These are phyloP conservation scores for Termitomyces sp. DNA, from an alignment of 768 basidiomycete genomes.

Conservation along the genomic window DNA sequence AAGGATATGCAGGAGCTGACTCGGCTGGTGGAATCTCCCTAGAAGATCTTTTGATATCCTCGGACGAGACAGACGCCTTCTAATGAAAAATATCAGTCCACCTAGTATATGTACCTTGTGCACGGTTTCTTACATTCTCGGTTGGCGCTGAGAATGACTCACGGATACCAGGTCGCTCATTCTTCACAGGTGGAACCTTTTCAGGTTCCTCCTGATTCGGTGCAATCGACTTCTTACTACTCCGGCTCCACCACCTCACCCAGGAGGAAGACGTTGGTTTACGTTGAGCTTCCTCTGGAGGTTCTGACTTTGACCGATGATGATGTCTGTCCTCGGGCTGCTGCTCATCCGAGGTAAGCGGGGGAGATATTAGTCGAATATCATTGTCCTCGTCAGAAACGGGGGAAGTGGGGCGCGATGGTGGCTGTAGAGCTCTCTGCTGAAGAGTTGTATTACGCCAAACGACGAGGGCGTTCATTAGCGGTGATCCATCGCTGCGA, in stretches of 20 bases:
- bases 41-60: not conserved
- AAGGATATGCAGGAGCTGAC: slow-evolving; percentile 43
- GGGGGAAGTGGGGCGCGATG: slow-evolving; percentile 33
- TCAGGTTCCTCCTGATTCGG: slow-evolving; percentile 5
- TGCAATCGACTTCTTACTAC: slow-evolving; percentile 37
- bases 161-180: slow-evolving; percentile 15
- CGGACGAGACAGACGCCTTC: not conserved
- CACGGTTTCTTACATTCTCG: slow-evolving; percentile 10
- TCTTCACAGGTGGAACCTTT: not conserved
- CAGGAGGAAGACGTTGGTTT: slow-evolving; percentile 65
- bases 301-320: slow-evolving; percentile 38
- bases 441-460: slow-evolving; percentile 56
- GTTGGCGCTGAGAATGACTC: slow-evolving; percentile 25
- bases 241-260: slow-evolving; percentile 83
- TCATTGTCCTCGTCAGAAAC: slow-evolving; percentile 27
- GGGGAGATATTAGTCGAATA: slow-evolving; percentile 17
- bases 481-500: slow-evolving; percentile 67
- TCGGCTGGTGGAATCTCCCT: slow-evolving; percentile 21
- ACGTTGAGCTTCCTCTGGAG: slow-evolving; percentile 25
- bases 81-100: not conserved
- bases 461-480: slow-evolving; percentile 67
- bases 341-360: slow-evolving; percentile 18
- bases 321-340: slow-evolving; percentile 18
- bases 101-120: not conserved
- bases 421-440: slow-evolving; percentile 19